Evolutionary conservation across 2,329 filamentous ascomycete species (phyloP).

Genomic region (Xylariaceae sp.): DNA sequence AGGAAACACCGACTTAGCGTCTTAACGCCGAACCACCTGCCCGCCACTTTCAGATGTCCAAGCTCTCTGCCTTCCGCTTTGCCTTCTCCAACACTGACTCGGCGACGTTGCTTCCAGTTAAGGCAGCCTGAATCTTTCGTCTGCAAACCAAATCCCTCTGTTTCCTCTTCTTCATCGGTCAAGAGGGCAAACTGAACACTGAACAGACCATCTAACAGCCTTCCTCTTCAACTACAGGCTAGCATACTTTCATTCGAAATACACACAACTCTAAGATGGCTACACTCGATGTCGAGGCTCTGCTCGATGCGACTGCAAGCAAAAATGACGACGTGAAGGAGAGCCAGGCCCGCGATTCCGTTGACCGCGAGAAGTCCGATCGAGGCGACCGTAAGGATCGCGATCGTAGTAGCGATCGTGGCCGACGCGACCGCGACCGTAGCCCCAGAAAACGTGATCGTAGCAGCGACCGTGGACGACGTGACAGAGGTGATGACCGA

Average conservation of each 20-base stretch:
- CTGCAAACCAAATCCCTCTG: background rate
- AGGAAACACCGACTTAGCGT: slow-evolving; percentile 18
- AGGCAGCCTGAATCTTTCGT: background rate
- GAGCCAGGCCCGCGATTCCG: slow-evolving; percentile 57
- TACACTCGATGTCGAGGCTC: slow-evolving; percentile 79
- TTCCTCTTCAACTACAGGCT: too few species aligned
- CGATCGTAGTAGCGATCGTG: slow-evolving; percentile 57
- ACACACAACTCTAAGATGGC: slow-evolving; percentile 49
- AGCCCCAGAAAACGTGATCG: slow-evolving; percentile 55
- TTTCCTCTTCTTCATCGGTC: background rate
- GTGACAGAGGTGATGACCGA: slow-evolving; percentile 63
- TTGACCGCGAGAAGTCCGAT: slow-evolving; percentile 63
- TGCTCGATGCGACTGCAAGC: slow-evolving; percentile 84
- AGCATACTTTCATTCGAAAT: background rate
- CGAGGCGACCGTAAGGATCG: slow-evolving; percentile 56
- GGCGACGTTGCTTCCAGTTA: slow-evolving; percentile 1
- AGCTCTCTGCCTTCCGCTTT: slow-evolving; percentile 1
- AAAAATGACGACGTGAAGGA: slow-evolving; percentile 58
- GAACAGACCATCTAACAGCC: background rate
- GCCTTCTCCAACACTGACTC: slow-evolving; percentile 12
- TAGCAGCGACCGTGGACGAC: slow-evolving; percentile 63
- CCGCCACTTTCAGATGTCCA: slow-evolving; percentile 22
- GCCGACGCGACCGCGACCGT: slow-evolving; percentile 63
- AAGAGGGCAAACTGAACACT: background rate
- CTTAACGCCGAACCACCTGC: slow-evolving; percentile 13